A percentile compares a stretch with the other conserved stretches of the same genome.
Conservation (phyloP, 2,329 filamentous ascomycete genomes). For the Venturia aucupariae region DNA sequence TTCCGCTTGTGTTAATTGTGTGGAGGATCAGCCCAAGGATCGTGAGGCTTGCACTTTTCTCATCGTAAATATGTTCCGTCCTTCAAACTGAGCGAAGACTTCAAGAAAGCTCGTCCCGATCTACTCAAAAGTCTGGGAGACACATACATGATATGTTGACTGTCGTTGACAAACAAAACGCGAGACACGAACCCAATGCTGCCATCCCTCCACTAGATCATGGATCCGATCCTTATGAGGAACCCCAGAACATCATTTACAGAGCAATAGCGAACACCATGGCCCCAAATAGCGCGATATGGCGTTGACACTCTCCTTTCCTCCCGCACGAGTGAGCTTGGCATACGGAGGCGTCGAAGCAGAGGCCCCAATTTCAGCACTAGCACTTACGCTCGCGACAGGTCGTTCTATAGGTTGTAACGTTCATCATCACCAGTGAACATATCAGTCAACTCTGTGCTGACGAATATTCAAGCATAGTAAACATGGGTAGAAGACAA, state of each 20-base stretch:
- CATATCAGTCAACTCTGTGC: slow-evolving; percentile 21
- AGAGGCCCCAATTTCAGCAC: background rate
- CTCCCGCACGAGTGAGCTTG: background rate
- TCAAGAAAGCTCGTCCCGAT: no score
- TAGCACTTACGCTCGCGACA: slow-evolving; percentile 20
- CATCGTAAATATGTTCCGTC: background rate
- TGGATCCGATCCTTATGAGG: no score
- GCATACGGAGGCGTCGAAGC: no score
- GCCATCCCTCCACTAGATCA: no score
- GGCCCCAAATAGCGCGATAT: background rate
- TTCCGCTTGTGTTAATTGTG: background rate
- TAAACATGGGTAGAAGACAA: slow-evolving; percentile 21
- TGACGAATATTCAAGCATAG: slow-evolving; percentile 28
- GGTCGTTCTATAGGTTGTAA: background rate
- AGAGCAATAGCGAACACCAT: background rate
- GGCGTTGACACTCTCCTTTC: background rate
- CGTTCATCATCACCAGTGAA: slow-evolving; percentile 20
- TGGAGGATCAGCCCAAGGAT: background rate
- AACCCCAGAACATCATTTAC: background rate
- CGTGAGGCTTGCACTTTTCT: background rate
- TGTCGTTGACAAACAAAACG: background rate
- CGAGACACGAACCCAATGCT: no score
- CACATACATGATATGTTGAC: background rate
- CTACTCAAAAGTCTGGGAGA: no score
- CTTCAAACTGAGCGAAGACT: no score